Evolutionary conservation across 345 rosid genomes (phyloP).

Genomic region (Pistacia atlantica): DNA sequence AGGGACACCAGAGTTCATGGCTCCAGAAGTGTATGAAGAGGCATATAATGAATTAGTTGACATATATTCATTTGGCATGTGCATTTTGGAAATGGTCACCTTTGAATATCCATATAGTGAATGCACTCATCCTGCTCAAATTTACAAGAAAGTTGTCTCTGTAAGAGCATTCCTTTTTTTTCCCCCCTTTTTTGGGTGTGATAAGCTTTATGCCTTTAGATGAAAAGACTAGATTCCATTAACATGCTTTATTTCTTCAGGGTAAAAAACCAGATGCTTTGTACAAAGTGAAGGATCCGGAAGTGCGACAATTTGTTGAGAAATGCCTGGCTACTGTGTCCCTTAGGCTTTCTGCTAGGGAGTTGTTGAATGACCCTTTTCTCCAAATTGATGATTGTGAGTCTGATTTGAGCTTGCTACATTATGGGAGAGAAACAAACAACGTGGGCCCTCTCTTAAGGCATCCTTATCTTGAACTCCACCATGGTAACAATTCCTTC

Average conservation of each 20-base stretch:
- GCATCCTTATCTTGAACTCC: constrained; percentile 51
- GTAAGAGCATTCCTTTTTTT: constrained; percentile 48
- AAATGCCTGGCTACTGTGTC: constrained; percentile 90
- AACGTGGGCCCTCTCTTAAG: constrained; percentile 46
- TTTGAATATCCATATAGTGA: constrained; percentile 97
- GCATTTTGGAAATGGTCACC: constrained; percentile 96
- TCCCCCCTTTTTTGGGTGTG: neutral
- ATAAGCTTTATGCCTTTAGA: neutral
- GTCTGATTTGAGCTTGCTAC: constrained; percentile 50
- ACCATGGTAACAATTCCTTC: constrained; percentile 37
- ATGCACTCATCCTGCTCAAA: constrained; percentile 93
- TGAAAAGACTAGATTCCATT: constrained; percentile 15
- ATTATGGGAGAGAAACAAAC: constrained; percentile 43
- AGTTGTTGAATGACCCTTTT: constrained; percentile 83
- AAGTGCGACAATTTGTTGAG: constrained; percentile 76
- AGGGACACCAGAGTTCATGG: constrained; percentile 99
- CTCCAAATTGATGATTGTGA: constrained; percentile 62
- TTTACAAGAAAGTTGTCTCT: constrained; percentile 96
- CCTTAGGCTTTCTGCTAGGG: constrained; percentile 80
- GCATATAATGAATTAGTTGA: constrained; percentile 97
- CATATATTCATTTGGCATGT: constrained; percentile 97
- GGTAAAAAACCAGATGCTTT: constrained; percentile 94
- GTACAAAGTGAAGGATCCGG: constrained; percentile 77
- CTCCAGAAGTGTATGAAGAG: constrained; percentile 98
- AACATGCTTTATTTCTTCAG: constrained; percentile 40